Base-by-base conservation (phyloP, 768 basidiomycete species). In the Hericium erinaceus region DNA sequence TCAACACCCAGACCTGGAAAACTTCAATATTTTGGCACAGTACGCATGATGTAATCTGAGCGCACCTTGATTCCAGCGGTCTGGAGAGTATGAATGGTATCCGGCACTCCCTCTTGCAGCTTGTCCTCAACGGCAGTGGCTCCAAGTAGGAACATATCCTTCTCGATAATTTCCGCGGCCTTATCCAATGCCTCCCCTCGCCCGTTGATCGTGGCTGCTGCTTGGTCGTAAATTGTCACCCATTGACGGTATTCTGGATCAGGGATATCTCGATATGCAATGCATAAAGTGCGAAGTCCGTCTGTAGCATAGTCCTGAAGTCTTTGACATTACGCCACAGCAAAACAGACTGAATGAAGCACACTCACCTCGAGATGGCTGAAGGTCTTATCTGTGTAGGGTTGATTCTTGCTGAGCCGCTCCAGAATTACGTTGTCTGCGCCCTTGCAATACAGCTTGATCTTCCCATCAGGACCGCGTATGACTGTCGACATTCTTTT, bases 71-170 rank as follows among this genome's bases (percentile, higher is more conserved):
- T 97, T 2, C 97, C 97, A 39, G 97, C 97, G 81, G 91, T 92
- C 65, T 99, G 97, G 49, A 99, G 71, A 0, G 95, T 98, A 68
- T 98, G 95, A 52, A 98, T 99, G 5, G 97, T 86, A 65, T 99
- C 97, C 0, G 97, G 97, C 3, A 99, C 97, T 41, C 97, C 97
- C 54, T 99, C 97, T 68, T 99, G 97, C 13, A 99, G 75, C 71
- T 97, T 98, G 70, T 99, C 97, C 70, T 99, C 97, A 66, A 99
- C 94, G 16, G 97, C 97, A 2, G 97, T 98, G 24, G 97, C 97
- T 3, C 97, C 97, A 16, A 99, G 79, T 16, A 99, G 68, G 66
- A 91, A 86, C 64, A 99, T 77, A 60, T 99, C 93, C 65, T 89
- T 89, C 74, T 99, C 97, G 62, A 99, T 97, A 51, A 95, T 74